Base-by-base conservation (phyloP, 768 basidiomycete genomes). In the Tubosaeta brunneosetosa region DNA sequence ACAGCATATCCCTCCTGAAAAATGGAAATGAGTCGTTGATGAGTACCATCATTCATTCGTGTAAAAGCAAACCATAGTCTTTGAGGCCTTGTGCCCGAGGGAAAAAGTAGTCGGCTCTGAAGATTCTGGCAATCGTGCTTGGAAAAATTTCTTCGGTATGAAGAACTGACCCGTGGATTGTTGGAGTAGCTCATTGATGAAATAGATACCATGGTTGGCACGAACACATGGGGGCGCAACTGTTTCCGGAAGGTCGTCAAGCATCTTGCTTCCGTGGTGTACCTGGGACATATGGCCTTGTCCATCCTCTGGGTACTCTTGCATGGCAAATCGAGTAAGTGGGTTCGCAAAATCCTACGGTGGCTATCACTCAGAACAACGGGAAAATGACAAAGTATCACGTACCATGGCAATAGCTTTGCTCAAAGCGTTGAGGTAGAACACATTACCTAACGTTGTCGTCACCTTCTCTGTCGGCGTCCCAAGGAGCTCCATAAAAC, bases 251-350 rank as follows among this genome's bases (percentile, higher is more conserved):
- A 66, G 61, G 25, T 66, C 66, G 0, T 54, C 27, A 2, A 70
- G 53, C 68, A 69, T 69, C 27, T 72, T 71, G 0, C 26, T 48
- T 3, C 61, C 60, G 38, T 71, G 60, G 46, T 61, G 64, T 0
- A 29, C 29, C 29, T 29, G 29, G 6, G 29, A 29, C 29, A 29
- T 29, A 29, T 4, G 29, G 29, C 29, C 49, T 7, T 52, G 50
- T 3, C 55, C 51, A 27, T 68, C 65, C 44, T 66, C 59, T 1
- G 69, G 65, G 41, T 70, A 71, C 19, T 62, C 59, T 43, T 57
- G 58, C 57, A 72, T 66, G 3, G 55, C 22, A 10, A 55, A 54
- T 1, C 45, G 54, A 1, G 55, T 62, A 2, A 63, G 42, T 0
- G 63, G 63, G 50, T 71, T 66, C 1, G 64, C 50, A 27, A 60